Base-by-base conservation (phyloP, 257 asterid genomes). In the Rauvolfia tetraphylla region DNA sequence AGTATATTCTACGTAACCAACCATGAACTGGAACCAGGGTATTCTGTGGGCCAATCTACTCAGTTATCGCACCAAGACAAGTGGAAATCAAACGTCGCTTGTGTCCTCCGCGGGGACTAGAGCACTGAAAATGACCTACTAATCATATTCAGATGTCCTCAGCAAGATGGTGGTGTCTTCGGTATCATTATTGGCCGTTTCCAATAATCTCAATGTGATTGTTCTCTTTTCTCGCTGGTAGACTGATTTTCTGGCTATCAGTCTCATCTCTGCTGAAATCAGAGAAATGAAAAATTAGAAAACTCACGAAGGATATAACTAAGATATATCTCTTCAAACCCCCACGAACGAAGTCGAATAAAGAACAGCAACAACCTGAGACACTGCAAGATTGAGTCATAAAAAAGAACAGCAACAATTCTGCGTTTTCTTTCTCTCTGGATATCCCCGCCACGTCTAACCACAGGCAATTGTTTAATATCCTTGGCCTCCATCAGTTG, bases 401-500 rank as follows among this genome's bases (percentile, higher is more conserved):
- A 95, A 76, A 87, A 87, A 75, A 93, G 93, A 80, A 95, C 77
- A 79, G 90, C 97, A 72, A 82, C 82, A 77, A 86, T 41, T 75
- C 69, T 87, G 71, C 87, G 93, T 77, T 84, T 95, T 84, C 87
- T 71, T 81, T 93, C 93, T 81, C 86, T 88, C 76, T 74, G 91
- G 75, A 65, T 72, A 81, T 86, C 92, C 78, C 84, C 87, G 34
- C 86, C 84, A 18, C 93, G 97, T 78, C 86, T 91, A 53, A 95
- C 82, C 76, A 95, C 98, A 44, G 99, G 98, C 84, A 95, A 86
- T 75, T 90, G 99, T 67, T 89, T 93, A 77, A 95, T 88, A 57
- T 92, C 98, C 88, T 93, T 95, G 36, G 98, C 98, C 85, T 93
- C 99, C 97, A 93, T 91, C 69, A 95, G 90, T 82, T 95, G 99